Conservation (phyloP, 179 eudicot species). For the Nepenthes alata region DNA sequence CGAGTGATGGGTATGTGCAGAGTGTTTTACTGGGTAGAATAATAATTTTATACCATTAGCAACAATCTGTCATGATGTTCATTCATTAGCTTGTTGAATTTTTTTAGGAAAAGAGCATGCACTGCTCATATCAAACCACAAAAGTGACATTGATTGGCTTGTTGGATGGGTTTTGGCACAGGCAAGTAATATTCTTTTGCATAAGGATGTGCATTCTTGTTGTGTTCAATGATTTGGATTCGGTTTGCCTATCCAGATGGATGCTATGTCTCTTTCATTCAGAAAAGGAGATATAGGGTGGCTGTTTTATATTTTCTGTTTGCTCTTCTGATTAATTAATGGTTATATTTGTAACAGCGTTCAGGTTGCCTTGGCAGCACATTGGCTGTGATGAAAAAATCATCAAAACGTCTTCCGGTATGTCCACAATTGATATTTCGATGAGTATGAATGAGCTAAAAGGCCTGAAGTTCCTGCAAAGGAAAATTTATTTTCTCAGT, state of each 20-base stretch:
- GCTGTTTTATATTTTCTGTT: not conserved
- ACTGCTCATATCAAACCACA: conserved; percentile 8
- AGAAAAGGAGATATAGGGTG: not conserved
- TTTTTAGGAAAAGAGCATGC: conserved; percentile 11
- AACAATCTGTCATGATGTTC: not conserved
- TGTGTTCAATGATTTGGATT: not conserved
- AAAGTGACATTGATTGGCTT: conserved; percentile 10
- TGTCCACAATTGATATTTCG: conserved; percentile 4
- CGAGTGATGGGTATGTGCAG: conserved; percentile 8
- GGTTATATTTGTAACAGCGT: conserved; percentile 29
- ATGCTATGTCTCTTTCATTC: not conserved
- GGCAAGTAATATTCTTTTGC: conserved; percentile 4
- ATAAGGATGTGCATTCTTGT: not conserved
- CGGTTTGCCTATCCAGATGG: not conserved
- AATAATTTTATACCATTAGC: not conserved
- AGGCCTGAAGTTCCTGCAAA: not conserved
- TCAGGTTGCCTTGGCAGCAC: conserved; percentile 67
- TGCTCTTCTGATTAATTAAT: not conserved
- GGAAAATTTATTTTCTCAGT: too few relatives aligned
- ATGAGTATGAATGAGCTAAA: not conserved
- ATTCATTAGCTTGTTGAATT: not conserved
- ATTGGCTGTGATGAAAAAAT: conserved; percentile 68
- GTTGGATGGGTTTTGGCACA: conserved; percentile 11
- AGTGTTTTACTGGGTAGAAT: not conserved
- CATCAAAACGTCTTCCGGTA: conserved; percentile 61